Evolutionary conservation across 495 filamentous ascomycete species (phyloP), one percentile per base, ranked within the genome.

Genomic region (Xylaria palmicola): DNA sequence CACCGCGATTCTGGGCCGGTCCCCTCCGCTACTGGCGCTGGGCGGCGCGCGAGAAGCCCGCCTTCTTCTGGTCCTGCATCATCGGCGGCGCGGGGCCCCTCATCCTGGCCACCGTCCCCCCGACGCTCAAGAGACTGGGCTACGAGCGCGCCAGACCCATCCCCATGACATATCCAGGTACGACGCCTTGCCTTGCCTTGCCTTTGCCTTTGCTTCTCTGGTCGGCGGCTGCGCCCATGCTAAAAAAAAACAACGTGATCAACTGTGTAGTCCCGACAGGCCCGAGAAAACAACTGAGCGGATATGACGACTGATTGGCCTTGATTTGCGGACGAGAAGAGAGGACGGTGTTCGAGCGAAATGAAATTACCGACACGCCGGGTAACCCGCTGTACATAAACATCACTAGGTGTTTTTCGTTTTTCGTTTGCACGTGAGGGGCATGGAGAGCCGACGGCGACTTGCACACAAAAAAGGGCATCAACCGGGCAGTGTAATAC

Each of bases 151-250:
- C 86, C 26, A 74, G 86, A 67, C 83, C 80, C 41, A 85, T 98
- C 62, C 94, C 94, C 12, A 67, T 90, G 75, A 93, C 91, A 68
- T 98, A 97, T 82, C 94, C 94, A 50, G 82, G 94, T 98, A 84
- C 74, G 90, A 6, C 30, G 22, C 22, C 39, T 36, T n/a, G n/a
- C n/a, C n/a, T n/a, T n/a, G n/a, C n/a, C n/a, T n/a, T n/a, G n/a
- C n/a, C n/a, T n/a, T n/a, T n/a, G n/a, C n/a, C n/a, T n/a, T n/a
- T n/a, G n/a, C n/a, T n/a, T n/a, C n/a, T n/a, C n/a, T n/a, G n/a
- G n/a, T n/a, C n/a, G n/a, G n/a, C n/a, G n/a, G n/a, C n/a, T 29
- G 45, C 6, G 26, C 5, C 5, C 19, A 10, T 54, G 39, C 53
- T 56, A 48, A n/a, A n/a, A n/a, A n/a, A n/a, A n/a, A n/a, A n/a